Evolutionary conservation across 192 early-diverging fungal genomes (phyloP).

Genomic region (Coemansia pectinata): DNA sequence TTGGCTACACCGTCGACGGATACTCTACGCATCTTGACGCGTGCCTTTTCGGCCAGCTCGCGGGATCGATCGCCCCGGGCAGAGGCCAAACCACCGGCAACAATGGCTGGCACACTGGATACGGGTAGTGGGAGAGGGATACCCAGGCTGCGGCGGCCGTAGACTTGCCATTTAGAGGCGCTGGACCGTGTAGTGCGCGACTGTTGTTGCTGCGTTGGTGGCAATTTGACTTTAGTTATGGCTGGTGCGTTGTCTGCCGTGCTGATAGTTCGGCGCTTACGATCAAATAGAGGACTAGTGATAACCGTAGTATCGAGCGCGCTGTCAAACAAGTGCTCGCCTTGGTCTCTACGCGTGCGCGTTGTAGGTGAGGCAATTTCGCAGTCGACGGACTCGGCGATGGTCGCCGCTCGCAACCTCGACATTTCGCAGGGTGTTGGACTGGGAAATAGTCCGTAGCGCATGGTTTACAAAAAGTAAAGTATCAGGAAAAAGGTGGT

Average conservation of each 20-base stretch:
- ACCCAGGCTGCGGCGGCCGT: slow-evolving; percentile 17
- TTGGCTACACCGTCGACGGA: slow-evolving; percentile 6
- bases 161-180: slow-evolving; percentile 8
- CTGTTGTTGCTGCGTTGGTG: slow-evolving; percentile 2
- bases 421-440: background rate
- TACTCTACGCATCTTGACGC: background rate
- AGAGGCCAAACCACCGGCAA: background rate
- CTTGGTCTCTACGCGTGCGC: background rate
- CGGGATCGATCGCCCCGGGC: slow-evolving; percentile 17
- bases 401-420: background rate
- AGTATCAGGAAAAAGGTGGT: background rate
- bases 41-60: slow-evolving; percentile 12
- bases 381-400: background rate
- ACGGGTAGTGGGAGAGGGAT: slow-evolving; percentile 20
- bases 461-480: slow-evolving; percentile 1
- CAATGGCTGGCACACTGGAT: background rate
- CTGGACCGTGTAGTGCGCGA: background rate
- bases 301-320: background rate
- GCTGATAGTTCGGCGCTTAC: slow-evolving; percentile 1
- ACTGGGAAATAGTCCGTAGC: background rate
- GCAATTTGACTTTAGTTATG: background rate
- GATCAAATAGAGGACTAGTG: slow-evolving; percentile 5
- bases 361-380: background rate
- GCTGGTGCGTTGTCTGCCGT: background rate
- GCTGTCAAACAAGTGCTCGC: background rate